These are phyloP conservation scores for Pseudozyma pruni DNA, from an alignment of 1,284 basidiomycete genomes.

Conservation along the genomic window DNA sequence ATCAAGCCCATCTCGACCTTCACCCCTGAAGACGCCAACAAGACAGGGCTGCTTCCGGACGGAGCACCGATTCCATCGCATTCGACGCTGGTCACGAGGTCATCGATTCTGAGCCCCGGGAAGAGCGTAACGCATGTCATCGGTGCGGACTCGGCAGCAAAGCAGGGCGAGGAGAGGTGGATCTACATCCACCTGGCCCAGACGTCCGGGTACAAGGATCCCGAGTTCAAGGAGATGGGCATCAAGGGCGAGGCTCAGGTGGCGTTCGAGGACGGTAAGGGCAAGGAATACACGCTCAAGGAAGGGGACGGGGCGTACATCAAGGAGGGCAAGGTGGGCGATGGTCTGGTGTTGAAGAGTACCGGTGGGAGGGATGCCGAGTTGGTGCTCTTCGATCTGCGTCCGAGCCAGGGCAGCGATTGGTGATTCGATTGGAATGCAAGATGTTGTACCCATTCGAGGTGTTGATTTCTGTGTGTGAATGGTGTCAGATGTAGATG, in stretches of 20 bases:
- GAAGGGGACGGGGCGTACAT: constrained; percentile 55
- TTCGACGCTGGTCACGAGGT: constrained; percentile 42
- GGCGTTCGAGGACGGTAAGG: constrained; percentile 70
- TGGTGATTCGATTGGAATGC: no score
- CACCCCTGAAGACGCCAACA: constrained; percentile 11
- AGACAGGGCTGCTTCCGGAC: constrained; percentile 35
- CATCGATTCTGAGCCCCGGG: constrained; percentile 39
- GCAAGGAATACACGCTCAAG: constrained; percentile 69
- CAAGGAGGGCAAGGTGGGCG: constrained; percentile 29
- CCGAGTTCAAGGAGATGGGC: constrained; percentile 67
- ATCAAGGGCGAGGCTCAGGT: constrained; percentile 69
- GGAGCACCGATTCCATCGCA: constrained; percentile 52
- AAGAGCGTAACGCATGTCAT: constrained; percentile 36
- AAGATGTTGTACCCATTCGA: no score
- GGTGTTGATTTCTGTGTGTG: background rate
- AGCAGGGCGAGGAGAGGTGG: constrained; percentile 41
- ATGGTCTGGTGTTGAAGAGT: constrained; percentile 27
- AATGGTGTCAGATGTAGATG: constrained; percentile 42
- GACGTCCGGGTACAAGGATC: constrained; percentile 46
- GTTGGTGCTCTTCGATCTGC: constrained; percentile 43
- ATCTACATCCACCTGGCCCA: constrained; percentile 58
- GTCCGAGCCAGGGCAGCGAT: background rate
- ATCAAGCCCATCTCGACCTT: constrained; percentile 48
- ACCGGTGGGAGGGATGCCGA: constrained; percentile 30
- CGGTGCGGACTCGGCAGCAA: constrained; percentile 40